Conservation (phyloP, 768 basidiomycete genomes). For the Boletus huronensis region DNA sequence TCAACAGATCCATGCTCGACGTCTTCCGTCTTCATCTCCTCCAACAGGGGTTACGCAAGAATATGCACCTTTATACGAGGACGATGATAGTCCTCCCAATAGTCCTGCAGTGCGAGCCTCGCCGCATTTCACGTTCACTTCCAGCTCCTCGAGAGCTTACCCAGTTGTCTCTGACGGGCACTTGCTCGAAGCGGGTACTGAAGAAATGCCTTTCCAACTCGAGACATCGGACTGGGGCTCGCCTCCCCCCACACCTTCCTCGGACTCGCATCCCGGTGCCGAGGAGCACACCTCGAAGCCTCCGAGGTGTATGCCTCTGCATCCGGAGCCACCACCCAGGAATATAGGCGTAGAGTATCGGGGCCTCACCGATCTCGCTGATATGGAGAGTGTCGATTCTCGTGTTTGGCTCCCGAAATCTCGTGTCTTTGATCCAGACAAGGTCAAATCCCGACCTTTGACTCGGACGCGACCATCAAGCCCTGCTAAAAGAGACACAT, state of each 20-base stretch:
- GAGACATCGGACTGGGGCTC: constrained; percentile 9
- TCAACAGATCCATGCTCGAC: constrained; percentile 4
- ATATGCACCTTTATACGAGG: constrained; percentile 16
- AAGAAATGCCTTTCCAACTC: not conserved
- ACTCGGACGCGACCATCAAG: constrained; percentile 27
- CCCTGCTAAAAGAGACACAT: constrained; percentile 10
- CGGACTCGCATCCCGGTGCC: constrained; percentile 5
- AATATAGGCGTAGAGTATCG: constrained; percentile 20
- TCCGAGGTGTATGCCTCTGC: constrained; percentile 8
- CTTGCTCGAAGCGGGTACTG: not conserved
- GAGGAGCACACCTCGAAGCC: constrained; percentile 8
- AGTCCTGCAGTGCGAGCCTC: constrained; percentile 7
- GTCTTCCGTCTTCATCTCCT: constrained; percentile 23
- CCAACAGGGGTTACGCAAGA: constrained; percentile 23
- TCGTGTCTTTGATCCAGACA: constrained; percentile 26
- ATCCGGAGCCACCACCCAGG: constrained; percentile 3
- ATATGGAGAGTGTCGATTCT: constrained; percentile 16
- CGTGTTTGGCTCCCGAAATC: constrained; percentile 27
- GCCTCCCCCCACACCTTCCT: not conserved
- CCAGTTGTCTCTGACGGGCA: not conserved
- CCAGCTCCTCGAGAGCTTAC: constrained; percentile 18
- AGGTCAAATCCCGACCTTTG: constrained; percentile 21
- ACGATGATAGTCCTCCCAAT: constrained; percentile 10
- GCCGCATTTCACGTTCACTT: constrained; percentile 17
- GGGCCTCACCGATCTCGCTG: constrained; percentile 17